phyloP scores from a whole-genome alignment of 768 basidiomycete genomes.

The Boletus rufocinnamomeus region DNA sequence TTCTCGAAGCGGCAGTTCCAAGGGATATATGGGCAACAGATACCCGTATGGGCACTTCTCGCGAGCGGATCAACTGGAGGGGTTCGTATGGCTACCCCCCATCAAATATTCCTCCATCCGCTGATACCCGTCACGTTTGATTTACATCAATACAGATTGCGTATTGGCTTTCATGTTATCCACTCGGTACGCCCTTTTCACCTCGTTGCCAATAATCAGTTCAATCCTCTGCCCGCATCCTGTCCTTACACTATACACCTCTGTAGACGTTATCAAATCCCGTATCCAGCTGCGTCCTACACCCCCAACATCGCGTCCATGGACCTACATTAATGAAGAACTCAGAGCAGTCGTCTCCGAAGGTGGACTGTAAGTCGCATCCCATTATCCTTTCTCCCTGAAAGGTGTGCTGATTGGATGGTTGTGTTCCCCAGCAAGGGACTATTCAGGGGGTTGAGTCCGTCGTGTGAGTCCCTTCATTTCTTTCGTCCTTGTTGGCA shows the following conservation, averaged over 20 bases:
- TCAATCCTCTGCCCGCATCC: not conserved
- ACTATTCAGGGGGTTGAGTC: constrained; percentile 72
- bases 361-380: constrained; percentile 63
- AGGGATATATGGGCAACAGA: constrained; percentile 57
- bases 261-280: constrained; percentile 85
- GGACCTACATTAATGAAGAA: constrained; percentile 76
- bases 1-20: constrained; percentile 80
- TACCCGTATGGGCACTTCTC: constrained; percentile 85
- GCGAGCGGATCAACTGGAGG: constrained; percentile 84
- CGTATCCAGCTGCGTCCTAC: constrained; percentile 76
- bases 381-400: not conserved
- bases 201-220: not conserved
- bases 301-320: constrained; percentile 73
- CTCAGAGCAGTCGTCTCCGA: constrained; percentile 66
- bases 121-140: not conserved
- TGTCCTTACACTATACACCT: too few relatives aligned
- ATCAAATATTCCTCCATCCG: not conserved
- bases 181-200: constrained; percentile 53
- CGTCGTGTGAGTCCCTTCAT: constrained; percentile 57
- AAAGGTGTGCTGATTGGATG: not conserved
- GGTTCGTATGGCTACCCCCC: constrained; percentile 42
- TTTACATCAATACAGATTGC: constrained; percentile 18
- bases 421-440: constrained; percentile 42
- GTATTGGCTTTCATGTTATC: constrained; percentile 92
- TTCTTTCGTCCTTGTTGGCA: not conserved